Evolutionary conservation across 208 protist species (phyloP).

Genomic region (Herpetomonas tarakana): DNA sequence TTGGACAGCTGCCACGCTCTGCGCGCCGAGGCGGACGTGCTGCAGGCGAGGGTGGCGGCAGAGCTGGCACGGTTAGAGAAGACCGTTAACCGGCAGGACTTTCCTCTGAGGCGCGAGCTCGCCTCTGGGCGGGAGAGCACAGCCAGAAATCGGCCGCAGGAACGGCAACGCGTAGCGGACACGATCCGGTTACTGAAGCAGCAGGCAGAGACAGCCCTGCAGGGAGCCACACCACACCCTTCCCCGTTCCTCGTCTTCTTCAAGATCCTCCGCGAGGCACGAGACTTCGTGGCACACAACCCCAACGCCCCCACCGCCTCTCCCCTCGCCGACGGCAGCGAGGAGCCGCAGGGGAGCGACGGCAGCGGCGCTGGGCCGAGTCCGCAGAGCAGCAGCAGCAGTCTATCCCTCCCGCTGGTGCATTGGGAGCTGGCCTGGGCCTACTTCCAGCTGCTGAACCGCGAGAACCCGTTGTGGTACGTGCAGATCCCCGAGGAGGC

Average conservation of each 20-base stretch:
- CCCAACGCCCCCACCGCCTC: neutral
- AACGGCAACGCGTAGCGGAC: slow-evolving; percentile 1
- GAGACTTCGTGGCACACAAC: slow-evolving; percentile 40
- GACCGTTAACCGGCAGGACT: neutral
- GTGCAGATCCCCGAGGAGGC: slow-evolving; percentile 51
- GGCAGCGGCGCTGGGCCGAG: neutral
- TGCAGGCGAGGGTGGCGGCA: slow-evolving; percentile 16
- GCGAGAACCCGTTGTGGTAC: slow-evolving; percentile 63
- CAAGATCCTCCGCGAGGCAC: slow-evolving; percentile 62
- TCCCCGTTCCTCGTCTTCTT: slow-evolving; percentile 77
- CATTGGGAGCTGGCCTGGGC: slow-evolving; percentile 84
- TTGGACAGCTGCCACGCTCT: slow-evolving; percentile 48
- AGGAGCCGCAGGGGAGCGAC: neutral
- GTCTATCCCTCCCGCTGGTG: slow-evolving; percentile 56
- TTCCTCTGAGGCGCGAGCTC: no score
- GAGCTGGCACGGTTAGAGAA: slow-evolving; percentile 20
- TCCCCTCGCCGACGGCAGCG: neutral
- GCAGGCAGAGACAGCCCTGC: neutral
- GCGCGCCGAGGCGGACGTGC: slow-evolving; percentile 24
- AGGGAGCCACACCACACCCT: slow-evolving; percentile 43
- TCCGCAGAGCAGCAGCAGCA: neutral
- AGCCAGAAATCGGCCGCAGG: neutral
- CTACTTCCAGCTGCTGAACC: slow-evolving; percentile 74
- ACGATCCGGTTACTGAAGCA: neutral
- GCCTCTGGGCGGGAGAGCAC: neutral